Base-by-base conservation (phyloP, 1,284 basidiomycete genomes). In the Austroboletus novae-zelandiae region DNA sequence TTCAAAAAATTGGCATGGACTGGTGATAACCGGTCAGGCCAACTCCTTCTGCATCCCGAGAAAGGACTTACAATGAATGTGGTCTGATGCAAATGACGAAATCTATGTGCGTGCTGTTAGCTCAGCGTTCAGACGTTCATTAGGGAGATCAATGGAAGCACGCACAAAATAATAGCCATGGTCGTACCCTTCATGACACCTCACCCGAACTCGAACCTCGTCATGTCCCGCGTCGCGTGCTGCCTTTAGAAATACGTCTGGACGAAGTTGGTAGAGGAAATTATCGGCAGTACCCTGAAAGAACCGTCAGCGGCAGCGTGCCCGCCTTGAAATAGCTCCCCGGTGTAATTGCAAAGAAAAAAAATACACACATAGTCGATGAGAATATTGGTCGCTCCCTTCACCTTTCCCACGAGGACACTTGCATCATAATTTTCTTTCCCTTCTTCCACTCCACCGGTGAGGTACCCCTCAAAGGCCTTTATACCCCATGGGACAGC, bases 81-180 rank as follows among this genome's bases (percentile, higher is more conserved):
- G 77, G 53, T 79, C 81, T 75, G 58, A 89, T 79, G 68, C 91
- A 90, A 30, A 87, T 80, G 71, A 91, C 85, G 32, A 93, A 72
- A 69, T 93, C 91, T 45, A 85, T 83, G 18, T 45, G 84, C 83
- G 17, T 84, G 83, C 0, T 83, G 84, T 27, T 87, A 75, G 60
- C 20, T 23, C 20, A 23, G 20, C 5, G 20, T 90, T 80, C 25
- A 36, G 3, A 7, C 61, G 86, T 80, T 7, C 30, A 30, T 15
- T 66, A 68, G 56, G 67, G 67, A 36, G 70, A 37, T 5, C 20
- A 23, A 23, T 23, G 34, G 17, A 43, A 43, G 32, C 5, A 79
- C 91, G 68, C 63, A 94, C 92, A 62, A 96, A 96, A 71, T 86
- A 96, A 70, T 95, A 94, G 54, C 82, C 84, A 70, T 98, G 96